These are phyloP conservation scores for Fusarium nematophilum DNA, from an alignment of 2,329 filamentous ascomycete species.

Conservation along the genomic window DNA sequence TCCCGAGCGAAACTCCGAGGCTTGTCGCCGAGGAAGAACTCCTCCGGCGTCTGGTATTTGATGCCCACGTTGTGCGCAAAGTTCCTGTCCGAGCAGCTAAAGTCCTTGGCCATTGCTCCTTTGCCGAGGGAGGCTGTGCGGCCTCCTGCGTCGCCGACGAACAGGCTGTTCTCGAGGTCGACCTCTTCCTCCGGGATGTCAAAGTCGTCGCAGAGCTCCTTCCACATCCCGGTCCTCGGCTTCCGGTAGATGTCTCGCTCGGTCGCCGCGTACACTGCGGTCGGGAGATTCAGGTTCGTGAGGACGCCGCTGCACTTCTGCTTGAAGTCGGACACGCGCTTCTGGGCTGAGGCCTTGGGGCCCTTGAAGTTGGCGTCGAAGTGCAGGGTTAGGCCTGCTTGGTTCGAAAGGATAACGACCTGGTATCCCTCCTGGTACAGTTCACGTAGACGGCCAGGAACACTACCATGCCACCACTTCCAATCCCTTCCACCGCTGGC, in stretches of 20 bases:
- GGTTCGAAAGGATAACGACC: slow-evolving; percentile 87
- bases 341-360: slow-evolving; percentile 69
- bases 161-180: slow-evolving; percentile 79
- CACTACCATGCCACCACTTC: slow-evolving; percentile 89
- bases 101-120: slow-evolving; percentile 61
- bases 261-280: slow-evolving; percentile 88
- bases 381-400: slow-evolving; percentile 83
- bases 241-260: slow-evolving; percentile 86
- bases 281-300: slow-evolving; percentile 77
- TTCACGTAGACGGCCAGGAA: slow-evolving; percentile 74
- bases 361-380: slow-evolving; percentile 74
- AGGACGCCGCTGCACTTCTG: slow-evolving; percentile 79
- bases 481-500: slow-evolving; percentile 79
- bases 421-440: slow-evolving; percentile 79
- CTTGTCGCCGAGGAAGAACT: slow-evolving; percentile 82
- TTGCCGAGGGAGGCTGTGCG: slow-evolving; percentile 57
- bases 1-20: slow-evolving; percentile 73
- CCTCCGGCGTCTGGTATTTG: slow-evolving; percentile 86
- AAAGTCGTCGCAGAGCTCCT: slow-evolving; percentile 68
- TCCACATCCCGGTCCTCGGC: slow-evolving; percentile 91
- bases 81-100: slow-evolving; percentile 77
- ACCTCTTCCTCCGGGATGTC: slow-evolving; percentile 67
- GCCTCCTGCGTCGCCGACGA: slow-evolving; percentile 88
- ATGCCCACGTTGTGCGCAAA: slow-evolving; percentile 89
- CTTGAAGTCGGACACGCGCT: slow-evolving; percentile 84